phyloP scores from a whole-genome alignment of 2,329 filamentous ascomycete genomes.

The Diaporthe sp. region DNA sequence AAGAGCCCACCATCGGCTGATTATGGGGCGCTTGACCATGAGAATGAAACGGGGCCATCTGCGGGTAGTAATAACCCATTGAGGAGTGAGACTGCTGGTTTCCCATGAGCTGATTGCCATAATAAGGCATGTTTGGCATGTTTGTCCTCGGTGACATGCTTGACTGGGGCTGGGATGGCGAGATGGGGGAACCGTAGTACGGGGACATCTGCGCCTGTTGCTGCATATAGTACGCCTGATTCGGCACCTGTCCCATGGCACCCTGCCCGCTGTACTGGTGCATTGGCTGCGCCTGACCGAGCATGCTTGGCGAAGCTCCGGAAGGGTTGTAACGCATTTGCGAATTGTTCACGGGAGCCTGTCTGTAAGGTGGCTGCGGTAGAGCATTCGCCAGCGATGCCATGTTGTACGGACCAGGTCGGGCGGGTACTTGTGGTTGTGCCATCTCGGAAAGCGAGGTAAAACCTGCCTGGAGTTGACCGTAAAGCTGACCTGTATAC shows the following conservation, averaged over 20 bases:
- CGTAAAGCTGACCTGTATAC: slow-evolving; percentile 50
- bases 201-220: slow-evolving; percentile 60
- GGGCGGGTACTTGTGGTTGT: slow-evolving; percentile 49
- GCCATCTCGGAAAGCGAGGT: slow-evolving; percentile 60
- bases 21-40: slow-evolving; percentile 52
- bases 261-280: slow-evolving; percentile 56
- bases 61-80: slow-evolving; percentile 61
- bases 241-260: slow-evolving; percentile 54
- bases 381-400: slow-evolving; percentile 59
- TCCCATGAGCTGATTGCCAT: slow-evolving; percentile 59
- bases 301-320: slow-evolving; percentile 53
- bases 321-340: slow-evolving; percentile 51
- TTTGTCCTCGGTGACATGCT: slow-evolving; percentile 55
- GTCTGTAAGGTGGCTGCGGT: slow-evolving; percentile 57
- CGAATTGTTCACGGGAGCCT: slow-evolving; percentile 54
- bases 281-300: slow-evolving; percentile 54
- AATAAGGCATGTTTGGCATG: slow-evolving; percentile 59
- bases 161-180: slow-evolving; percentile 53
- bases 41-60: slow-evolving; percentile 53
- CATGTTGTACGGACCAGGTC: slow-evolving; percentile 63
- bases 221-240: slow-evolving; percentile 63
- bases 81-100: slow-evolving; percentile 53
- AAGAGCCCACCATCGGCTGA: slow-evolving; percentile 54
- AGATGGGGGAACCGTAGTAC: slow-evolving; percentile 59
- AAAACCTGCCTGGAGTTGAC: slow-evolving; percentile 56